These are phyloP conservation scores for Xylona heveae DNA, from an alignment of 495 filamentous ascomycete species.

Conservation along the genomic window DNA sequence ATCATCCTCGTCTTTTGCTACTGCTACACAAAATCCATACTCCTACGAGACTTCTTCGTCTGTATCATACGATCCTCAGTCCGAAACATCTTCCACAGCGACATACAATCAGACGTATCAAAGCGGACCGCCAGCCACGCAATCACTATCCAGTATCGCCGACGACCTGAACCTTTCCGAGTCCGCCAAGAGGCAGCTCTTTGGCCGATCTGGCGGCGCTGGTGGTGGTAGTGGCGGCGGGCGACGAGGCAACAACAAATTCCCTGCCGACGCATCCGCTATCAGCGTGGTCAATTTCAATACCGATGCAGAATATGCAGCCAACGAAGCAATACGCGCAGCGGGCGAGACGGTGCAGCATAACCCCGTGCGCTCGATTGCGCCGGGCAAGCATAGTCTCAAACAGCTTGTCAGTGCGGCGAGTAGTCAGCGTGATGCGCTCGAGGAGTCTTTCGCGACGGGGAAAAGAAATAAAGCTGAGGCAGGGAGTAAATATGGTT, in stretches of 20 bases:
- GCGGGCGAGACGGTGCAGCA: constrained; percentile 43
- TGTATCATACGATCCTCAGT: neutral
- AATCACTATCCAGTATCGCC: constrained; percentile 42
- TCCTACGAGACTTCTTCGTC: too few relatives aligned
- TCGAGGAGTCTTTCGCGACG: constrained; percentile 74
- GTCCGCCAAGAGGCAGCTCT: constrained; percentile 55
- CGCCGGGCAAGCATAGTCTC: constrained; percentile 74
- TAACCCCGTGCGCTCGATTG: constrained; percentile 64
- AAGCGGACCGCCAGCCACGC: constrained; percentile 6
- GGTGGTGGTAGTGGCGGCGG: too few relatives aligned
- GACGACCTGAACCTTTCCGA: constrained; percentile 52
- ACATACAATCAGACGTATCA: constrained; percentile 3
- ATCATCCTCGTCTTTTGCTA: neutral
- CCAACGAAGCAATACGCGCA: constrained; percentile 55
- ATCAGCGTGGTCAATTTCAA: constrained; percentile 54
- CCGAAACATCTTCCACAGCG: neutral
- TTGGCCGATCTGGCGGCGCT: too few relatives aligned
- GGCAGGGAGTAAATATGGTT: constrained; percentile 67
- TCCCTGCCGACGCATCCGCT: constrained; percentile 7
- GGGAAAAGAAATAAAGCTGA: constrained; percentile 55
- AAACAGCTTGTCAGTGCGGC: constrained; percentile 71
- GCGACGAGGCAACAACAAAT: constrained; percentile 13
- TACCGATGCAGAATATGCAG: constrained; percentile 63
- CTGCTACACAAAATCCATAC: constrained; percentile 1
- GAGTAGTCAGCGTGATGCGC: constrained; percentile 52